phyloP scores from a whole-genome alignment of 805 yeast genomes.

The Yarrowia yakushimensis region DNA sequence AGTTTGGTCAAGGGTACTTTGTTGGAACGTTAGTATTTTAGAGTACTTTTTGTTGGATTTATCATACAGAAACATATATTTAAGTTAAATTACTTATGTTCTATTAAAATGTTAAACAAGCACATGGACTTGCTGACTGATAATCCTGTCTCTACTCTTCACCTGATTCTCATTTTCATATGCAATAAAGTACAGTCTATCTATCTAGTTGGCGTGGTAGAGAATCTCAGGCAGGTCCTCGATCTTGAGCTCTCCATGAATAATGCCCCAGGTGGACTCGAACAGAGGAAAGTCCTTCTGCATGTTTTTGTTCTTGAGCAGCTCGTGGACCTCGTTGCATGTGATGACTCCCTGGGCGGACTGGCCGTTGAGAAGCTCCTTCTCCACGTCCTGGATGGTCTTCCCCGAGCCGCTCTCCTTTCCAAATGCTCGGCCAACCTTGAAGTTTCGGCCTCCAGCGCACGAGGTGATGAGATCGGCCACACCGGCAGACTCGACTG shows the following conservation, averaged over 20 bases:
- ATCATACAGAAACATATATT: too few relatives aligned
- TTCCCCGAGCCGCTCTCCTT: constrained; percentile 52
- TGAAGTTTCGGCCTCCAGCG: constrained; percentile 94
- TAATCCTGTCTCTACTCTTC: too few relatives aligned
- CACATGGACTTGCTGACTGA: too few relatives aligned
- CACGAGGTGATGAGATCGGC: constrained; percentile 98
- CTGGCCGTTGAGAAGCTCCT: constrained; percentile 86
- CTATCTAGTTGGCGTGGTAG: constrained; percentile 25
- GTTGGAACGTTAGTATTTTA: too few relatives aligned
- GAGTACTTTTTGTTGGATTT: too few relatives aligned
- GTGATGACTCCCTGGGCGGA: constrained; percentile 95
- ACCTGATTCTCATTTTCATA: not conserved
- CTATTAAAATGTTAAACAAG: too few relatives aligned
- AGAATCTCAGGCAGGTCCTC: constrained; percentile 59
- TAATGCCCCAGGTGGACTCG: constrained; percentile 75
- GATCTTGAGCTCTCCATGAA: constrained; percentile 70
- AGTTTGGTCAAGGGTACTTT: too few relatives aligned
- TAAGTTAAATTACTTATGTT: too few relatives aligned
- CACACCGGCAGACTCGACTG: constrained; percentile 94
- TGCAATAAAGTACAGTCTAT: constrained; percentile 25
- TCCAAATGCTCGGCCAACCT: constrained; percentile 85
- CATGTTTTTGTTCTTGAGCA: constrained; percentile 53
- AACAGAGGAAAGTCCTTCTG: constrained; percentile 76
- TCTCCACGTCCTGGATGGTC: constrained; percentile 77
- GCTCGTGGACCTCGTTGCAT: constrained; percentile 84